Evolutionary conservation across 2,329 filamentous ascomycete genomes (phyloP), one percentile per base, ranked within the genome.

Genomic region (Fusarium sororula): DNA sequence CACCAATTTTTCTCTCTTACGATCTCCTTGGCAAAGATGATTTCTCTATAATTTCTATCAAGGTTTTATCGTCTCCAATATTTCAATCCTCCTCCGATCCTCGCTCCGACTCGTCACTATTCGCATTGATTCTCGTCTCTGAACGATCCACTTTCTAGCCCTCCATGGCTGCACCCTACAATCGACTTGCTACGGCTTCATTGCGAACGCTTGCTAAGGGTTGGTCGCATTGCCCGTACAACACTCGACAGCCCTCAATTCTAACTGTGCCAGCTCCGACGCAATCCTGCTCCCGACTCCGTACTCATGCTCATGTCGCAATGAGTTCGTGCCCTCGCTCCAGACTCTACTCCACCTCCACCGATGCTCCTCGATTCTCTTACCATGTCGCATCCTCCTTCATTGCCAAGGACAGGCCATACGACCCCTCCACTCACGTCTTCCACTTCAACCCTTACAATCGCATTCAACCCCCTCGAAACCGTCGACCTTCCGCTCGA

Each of bases 361-460:
- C 74, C 24, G 66, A 77, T 55, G 41, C 77, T 53, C 74, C 82
- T 26, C 79, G 77, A 55, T 89, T 94, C 79, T 89, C 89, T 59
- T 95, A 94, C 81, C 88, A 92, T 74, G 87, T 94, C 67, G 91
- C 93, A 37, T 92, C 92, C 11, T 93, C 93, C 10, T 95, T 93
- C 79, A 92, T 91, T 55, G 92, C 90, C 66, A 96, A 96, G 81
- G 89, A 91, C 75, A 88, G 87, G 50, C 87, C 87, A 38, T 95
- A 91, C 84, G 88, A 93, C 72, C 90, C 92, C 18, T 84, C 88
- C n/a, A 87, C 86, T 54, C 91, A 94, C 82, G 85, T 93, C 64
- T 93, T 93, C 82, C 90, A 92, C 79, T 95, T 94, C 84, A 90
- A 92, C 73, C 90, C 90, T 3, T 87, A 90, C 82, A 86, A 90